Percentiles rank a stretch among this genome's conserved stretches.
Conservation (phyloP, 2,329 filamentous ascomycete species). For the Aureobasidium sp. region DNA sequence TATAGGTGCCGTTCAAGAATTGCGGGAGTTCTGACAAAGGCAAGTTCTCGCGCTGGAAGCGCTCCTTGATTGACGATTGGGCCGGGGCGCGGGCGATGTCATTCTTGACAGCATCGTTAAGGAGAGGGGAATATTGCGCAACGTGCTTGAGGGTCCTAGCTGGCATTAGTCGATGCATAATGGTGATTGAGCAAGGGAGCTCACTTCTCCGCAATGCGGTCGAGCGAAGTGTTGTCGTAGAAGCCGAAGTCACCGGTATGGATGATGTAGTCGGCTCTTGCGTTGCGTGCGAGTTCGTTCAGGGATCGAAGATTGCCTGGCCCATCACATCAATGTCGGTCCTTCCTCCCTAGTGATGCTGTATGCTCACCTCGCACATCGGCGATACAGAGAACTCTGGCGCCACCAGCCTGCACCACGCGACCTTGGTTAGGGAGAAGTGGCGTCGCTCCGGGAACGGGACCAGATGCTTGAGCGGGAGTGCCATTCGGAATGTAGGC, state of each 20-base stretch:
- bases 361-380: slow-evolving; percentile 43
- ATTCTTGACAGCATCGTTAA: slow-evolving; percentile 66
- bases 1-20: slow-evolving; percentile 80
- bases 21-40: slow-evolving; percentile 87
- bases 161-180: slow-evolving; percentile 12
- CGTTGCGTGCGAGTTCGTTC: slow-evolving; percentile 92
- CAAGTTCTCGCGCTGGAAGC: slow-evolving; percentile 73
- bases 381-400: slow-evolving; percentile 45
- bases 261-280: slow-evolving; percentile 93
- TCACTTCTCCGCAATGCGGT: slow-evolving; percentile 97
- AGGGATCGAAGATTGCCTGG: slow-evolving; percentile 89
- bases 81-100: slow-evolving; percentile 62
- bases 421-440: slow-evolving; percentile 48
- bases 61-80: slow-evolving; percentile 66
- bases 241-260: slow-evolving; percentile 99
- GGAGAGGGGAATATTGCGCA: slow-evolving; percentile 93
- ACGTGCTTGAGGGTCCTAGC: slow-evolving; percentile 91
- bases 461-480: slow-evolving; percentile 25
- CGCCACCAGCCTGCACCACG: slow-evolving; percentile 44
- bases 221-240: slow-evolving; percentile 92
- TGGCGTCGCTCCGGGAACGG: slow-evolving; percentile 38
- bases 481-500: slow-evolving; percentile 43
- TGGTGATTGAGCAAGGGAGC: slow-evolving; percentile 27
- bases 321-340: slow-evolving; percentile 18
- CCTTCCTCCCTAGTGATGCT: background rate